Evolutionary conservation across 2,329 filamentous ascomycete genomes (phyloP).

Genomic region (Penicillium sp.): DNA sequence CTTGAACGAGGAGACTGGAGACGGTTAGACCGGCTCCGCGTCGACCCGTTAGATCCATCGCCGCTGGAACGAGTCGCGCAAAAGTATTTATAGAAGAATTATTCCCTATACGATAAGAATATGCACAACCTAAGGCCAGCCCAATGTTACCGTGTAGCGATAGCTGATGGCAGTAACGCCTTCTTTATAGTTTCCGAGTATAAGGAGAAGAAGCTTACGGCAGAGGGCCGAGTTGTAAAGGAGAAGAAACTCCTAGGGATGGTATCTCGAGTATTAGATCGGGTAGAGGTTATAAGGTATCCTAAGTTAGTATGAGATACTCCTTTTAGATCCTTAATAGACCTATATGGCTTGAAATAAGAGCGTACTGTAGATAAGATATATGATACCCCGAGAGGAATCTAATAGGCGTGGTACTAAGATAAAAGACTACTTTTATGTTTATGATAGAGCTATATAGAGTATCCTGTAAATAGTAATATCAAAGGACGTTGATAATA

Average conservation of each 20-base stretch:
- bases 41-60: conserved; percentile 14
- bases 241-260: conserved; percentile 6
- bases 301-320: conserved; percentile 3
- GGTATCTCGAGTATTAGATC: conserved; percentile 4
- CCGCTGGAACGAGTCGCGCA: conserved; percentile 10
- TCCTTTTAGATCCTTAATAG: not conserved
- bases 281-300: not conserved
- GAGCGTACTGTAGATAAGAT: conserved; percentile 1
- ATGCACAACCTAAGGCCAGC: conserved; percentile 9
- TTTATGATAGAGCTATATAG: conserved; percentile 5
- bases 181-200: conserved; percentile 6
- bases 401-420: conserved; percentile 2
- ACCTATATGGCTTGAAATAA: conserved; percentile 1
- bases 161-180: conserved; percentile 1
- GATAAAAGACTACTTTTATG: not conserved
- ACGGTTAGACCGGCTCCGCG: conserved; percentile 9
- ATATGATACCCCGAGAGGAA: not conserved
- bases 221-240: not conserved
- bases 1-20: conserved; percentile 17
- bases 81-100: conserved; percentile 18
- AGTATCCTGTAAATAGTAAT: not conserved
- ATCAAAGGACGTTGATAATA: not conserved
- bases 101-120: conserved; percentile 13
- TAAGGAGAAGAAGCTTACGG: not conserved
- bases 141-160: conserved; percentile 12